Percentiles rank a stretch among this genome's conserved stretches.
Conservation (phyloP, 148 eudicot genomes). For the Oxyria digyna region DNA sequence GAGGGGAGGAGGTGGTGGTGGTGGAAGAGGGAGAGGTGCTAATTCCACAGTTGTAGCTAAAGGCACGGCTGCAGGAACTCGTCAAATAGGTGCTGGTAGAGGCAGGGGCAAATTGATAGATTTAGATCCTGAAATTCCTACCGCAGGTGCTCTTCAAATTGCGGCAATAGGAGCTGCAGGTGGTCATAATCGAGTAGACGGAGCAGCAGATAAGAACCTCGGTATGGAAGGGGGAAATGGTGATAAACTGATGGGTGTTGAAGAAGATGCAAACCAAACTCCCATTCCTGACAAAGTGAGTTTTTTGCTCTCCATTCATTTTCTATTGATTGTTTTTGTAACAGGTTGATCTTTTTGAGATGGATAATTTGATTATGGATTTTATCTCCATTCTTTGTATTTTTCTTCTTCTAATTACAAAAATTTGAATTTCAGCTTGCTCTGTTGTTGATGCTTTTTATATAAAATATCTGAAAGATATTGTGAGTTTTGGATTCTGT, state of each 20-base stretch:
- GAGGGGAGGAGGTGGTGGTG: conserved; percentile 62
- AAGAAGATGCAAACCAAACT: conserved; percentile 64
- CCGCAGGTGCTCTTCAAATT: conserved; percentile 46
- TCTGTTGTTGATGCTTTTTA: no score
- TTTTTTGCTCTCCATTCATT: conserved; percentile 3
- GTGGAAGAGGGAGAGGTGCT: conserved; percentile 79
- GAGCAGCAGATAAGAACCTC: conserved; percentile 47
- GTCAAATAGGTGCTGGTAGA: conserved; percentile 68
- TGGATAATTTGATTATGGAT: neutral
- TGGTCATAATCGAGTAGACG: conserved; percentile 47
- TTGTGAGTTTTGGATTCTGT: no score
- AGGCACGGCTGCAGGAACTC: no score
- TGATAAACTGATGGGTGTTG: conserved; percentile 63
- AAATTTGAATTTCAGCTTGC: neutral
- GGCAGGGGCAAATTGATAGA: conserved; percentile 82
- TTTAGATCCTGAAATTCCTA: conserved; percentile 64
- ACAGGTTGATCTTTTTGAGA: neutral
- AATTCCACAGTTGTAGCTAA: conserved; percentile 51
- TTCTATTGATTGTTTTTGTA: neutral
- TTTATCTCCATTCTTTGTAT: neutral
- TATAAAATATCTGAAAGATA: no score
- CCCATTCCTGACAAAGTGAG: conserved; percentile 90
- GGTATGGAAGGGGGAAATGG: conserved; percentile 78
- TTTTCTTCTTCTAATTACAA: neutral
- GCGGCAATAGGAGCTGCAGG: conserved; percentile 42